Base-by-base conservation (phyloP, 192 early-diverging fungal species). In the Kickxella alabastrina region DNA sequence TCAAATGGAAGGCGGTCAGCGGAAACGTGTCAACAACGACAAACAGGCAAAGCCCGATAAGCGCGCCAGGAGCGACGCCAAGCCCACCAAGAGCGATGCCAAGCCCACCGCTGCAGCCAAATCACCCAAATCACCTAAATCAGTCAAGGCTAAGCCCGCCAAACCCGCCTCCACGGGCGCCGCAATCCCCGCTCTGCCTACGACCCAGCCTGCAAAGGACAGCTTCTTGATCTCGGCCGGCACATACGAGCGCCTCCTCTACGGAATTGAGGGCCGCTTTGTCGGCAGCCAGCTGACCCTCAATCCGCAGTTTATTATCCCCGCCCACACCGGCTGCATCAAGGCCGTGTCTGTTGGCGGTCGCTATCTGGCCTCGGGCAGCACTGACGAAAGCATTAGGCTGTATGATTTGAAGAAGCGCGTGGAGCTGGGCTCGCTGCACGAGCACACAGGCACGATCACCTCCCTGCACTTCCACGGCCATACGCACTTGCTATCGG, bases 211-310 rank as follows among this genome's bases (percentile, higher is more conserved):
- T 6, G 63, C 67, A 21, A 54, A 52, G 24, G 56, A 59, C n/a
- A 35, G 57, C 24, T 72, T 79, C 24, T 17, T 79, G 31, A 49
- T 67, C 31, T 35, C 68, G 12, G 82, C 80, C 7, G 97, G 97
- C 49, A 92, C 93, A 22, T 99, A 99, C 65, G 97, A 99, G 68
- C 85, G 95, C 12, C 81, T 98, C 19, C 78, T 99, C n/a, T 99
- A 97, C 63, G 95, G 93, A 10, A 69, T 98, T 22, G 84, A 93
- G 51, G 86, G 78, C 6, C 59, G 54, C 12, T 55, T 63, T 48
- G 60, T 44, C 14, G 71, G 52, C 21, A 35, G 49, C n/a, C 41
- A 38, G 22, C 51, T 75, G 27, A 52, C 59, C 21, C 59, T 75
- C 15, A 63, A 55, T 9, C 89, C 93, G 12, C 73, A 86, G 28